Base-by-base conservation (phyloP, 805 yeast species). In the Candida lessepsii region DNA sequence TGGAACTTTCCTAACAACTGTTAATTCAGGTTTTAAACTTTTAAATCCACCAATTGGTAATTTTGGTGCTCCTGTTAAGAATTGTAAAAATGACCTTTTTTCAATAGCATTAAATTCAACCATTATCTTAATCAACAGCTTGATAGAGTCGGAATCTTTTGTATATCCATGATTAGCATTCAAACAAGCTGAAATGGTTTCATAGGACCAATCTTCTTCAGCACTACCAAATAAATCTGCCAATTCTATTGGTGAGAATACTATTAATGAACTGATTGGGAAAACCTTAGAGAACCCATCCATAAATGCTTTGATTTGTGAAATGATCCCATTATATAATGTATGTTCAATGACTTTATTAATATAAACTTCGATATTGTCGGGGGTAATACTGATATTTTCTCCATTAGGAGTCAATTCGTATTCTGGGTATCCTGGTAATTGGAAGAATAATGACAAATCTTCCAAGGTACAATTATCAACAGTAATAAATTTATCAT, bases 11-110 rank as follows among this genome's bases (percentile, higher is more conserved):
- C 87, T 65, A 2, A 93, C 98, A 25, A 93, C 89, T 0, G 98
- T 91, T 34, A 91, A 73, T 39, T 76, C 83, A 0, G 99, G 99
- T 32, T 75, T 73, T 40, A 91, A 66, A 0, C 85, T 76, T 51
- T 83, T 83, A 67, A 91, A 91, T 0, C 98, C 98, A 1, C 98
- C 98, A 54, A 88, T 76, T 1, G 99, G 99, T 35, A 93, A 63
- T 47, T 82, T 86, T 5, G 98, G 96, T 1, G 96, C 80, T 0
- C 98, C 98, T 0, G 98, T 91, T 45, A 90, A 66, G 58, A 91
- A 91, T 58, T 87, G 96, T 33, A 89, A 63, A 54, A 91, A 91
- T 24, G 71, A 62, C 26, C 97, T 71, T 45, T 84, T 78, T 46
- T 88, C 85, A 1, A 62, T 57, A 2, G 51, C 49, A 21, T 61